Evolutionary conservation across 306 rosid genomes (phyloP), one percentile per base, ranked within the genome.

Genomic region (Mimosa bimucronata): DNA sequence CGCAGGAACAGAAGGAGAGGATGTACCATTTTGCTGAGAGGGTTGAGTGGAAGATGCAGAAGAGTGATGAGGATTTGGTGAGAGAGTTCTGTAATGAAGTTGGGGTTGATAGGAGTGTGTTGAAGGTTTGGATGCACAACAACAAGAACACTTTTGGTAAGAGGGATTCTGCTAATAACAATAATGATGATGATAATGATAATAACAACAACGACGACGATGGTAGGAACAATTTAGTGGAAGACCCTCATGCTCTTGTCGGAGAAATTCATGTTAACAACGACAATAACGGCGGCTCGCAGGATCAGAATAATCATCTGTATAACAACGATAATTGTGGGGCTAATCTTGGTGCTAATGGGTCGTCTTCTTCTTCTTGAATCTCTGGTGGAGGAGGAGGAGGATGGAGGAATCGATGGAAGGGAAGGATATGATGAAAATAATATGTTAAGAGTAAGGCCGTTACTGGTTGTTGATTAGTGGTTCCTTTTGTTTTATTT

Each of bases 91-190:
- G 97, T 85, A 82, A 74, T 55, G 94, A 93, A 14, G 38, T 87
- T 52, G 97, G 96, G 1, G 91, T 93, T 0, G 94, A 93, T 7
- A 83, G 89, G 73, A 85, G 94, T 2, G 98, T 93, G 55, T 88
- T 95, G 58, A 93, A 93, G 71, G 99, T 95, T 9, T 95, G 98
- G 99, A 95, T 95, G 99, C 99, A 95, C 77, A 95, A 95, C 84
- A 95, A 95, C 80, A 95, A 95, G 82, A 91, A 88, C 89, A 90
- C 92, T 4, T 69, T 89, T 0, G 86, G 77, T 0, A 94, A 82
- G 58, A 87, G 78, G 71, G 94, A 90, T 26, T 61, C 25, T 2
- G 68, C 18, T 26, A 34, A 34, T 34, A 34, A 34, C 5, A 34
- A 2, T 34, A 34, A 34, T 34, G 38, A 34, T 34, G 38, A 34